Evolutionary conservation across 2,329 filamentous ascomycete species (phyloP).

Genomic region (Alternaria sp.): DNA sequence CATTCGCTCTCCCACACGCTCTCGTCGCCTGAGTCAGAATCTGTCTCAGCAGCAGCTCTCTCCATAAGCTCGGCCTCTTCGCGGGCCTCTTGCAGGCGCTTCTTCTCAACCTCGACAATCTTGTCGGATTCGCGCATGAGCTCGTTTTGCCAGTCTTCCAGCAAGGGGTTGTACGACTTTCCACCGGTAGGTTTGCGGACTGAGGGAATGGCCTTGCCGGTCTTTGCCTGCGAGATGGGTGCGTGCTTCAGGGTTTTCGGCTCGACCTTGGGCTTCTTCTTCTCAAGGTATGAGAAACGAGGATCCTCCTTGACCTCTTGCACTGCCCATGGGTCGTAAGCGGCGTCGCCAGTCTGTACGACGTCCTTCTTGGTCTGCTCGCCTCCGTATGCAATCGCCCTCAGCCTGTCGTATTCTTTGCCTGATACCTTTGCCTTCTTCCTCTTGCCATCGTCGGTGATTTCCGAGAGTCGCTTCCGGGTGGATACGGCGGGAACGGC

Average conservation of each 20-base stretch:
- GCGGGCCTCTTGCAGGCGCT: conserved; percentile 71
- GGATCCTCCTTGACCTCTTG: conserved; percentile 59
- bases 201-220: conserved; percentile 78
- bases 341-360: conserved; percentile 63
- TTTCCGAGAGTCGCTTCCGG: conserved; percentile 78
- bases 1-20: conserved; percentile 91
- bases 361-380: conserved; percentile 59
- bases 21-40: conserved; percentile 81
- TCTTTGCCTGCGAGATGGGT: conserved; percentile 82
- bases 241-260: conserved; percentile 77
- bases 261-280: conserved; percentile 69
- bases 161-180: conserved; percentile 90
- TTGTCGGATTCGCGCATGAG: conserved; percentile 77
- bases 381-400: conserved; percentile 76
- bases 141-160: conserved; percentile 82
- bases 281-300: conserved; percentile 70
- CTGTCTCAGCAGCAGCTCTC: conserved; percentile 74
- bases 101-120: conserved; percentile 78
- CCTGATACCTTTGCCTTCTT: conserved; percentile 86
- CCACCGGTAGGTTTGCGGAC: conserved; percentile 80
- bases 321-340: conserved; percentile 80
- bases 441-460: conserved; percentile 67
- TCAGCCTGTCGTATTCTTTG: conserved; percentile 81
- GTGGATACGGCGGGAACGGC: conserved; percentile 78
- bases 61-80: conserved; percentile 72